Evolutionary conservation across 805 yeast species (phyloP).

Genomic region (Danielia reshetovae): DNA sequence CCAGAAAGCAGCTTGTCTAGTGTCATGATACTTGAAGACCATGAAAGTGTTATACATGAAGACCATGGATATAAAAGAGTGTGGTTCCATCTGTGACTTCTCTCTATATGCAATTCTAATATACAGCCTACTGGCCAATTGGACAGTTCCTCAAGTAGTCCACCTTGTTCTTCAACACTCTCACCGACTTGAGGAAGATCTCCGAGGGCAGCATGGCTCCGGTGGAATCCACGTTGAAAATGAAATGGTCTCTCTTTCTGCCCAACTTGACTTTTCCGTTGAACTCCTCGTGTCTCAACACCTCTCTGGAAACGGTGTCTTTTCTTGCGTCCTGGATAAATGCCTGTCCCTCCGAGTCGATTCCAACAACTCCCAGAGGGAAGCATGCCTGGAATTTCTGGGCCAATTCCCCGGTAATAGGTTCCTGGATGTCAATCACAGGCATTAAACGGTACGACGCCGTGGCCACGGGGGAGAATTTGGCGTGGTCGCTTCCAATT

Average conservation of each 20-base stretch:
- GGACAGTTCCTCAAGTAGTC: constrained; percentile 77
- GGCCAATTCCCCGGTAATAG: constrained; percentile 76
- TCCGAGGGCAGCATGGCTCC: constrained; percentile 98
- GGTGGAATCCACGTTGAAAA: constrained; percentile 89
- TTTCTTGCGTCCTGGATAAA: constrained; percentile 83
- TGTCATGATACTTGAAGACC: neutral
- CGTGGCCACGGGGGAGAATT: constrained; percentile 94
- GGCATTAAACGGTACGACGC: constrained; percentile 95
- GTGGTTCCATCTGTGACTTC: neutral
- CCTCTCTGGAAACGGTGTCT: constrained; percentile 97
- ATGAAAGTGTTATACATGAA: neutral
- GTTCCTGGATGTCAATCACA: constrained; percentile 67
- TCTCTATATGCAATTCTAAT: constrained; percentile 5
- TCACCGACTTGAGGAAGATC: constrained; percentile 85
- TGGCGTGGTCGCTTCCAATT: constrained; percentile 92
- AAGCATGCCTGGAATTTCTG: constrained; percentile 81
- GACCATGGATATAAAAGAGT: neutral
- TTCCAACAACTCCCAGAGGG: constrained; percentile 87
- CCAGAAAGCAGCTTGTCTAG: constrained; percentile 62
- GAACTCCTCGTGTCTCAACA: constrained; percentile 88
- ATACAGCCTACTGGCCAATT: constrained; percentile 46
- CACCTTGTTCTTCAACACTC: constrained; percentile 81
- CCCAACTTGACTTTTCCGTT: constrained; percentile 87
- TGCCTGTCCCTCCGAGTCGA: constrained; percentile 65
- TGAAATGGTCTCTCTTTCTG: constrained; percentile 86